These are phyloP conservation scores for Trichosporon sp. DNA, from an alignment of 1,284 basidiomycete species.

Conservation along the genomic window DNA sequence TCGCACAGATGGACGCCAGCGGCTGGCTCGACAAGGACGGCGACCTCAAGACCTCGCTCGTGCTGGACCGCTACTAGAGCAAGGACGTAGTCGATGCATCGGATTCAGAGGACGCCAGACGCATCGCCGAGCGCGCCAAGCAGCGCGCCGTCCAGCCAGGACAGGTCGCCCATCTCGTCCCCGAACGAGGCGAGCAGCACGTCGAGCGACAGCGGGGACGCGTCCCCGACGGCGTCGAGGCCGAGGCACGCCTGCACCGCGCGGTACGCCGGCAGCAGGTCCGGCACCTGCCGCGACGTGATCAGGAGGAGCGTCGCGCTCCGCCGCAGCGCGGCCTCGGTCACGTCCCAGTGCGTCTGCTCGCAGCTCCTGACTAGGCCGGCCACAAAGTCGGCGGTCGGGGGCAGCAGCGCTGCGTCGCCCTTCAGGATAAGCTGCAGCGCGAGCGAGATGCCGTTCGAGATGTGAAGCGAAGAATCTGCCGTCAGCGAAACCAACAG, in stretches of 20 bases:
- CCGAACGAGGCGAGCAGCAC: neutral
- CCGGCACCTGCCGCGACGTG: slow-evolving; percentile 19
- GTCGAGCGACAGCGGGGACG: neutral
- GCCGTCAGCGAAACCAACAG: neutral
- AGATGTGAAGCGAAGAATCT: slow-evolving; percentile 38
- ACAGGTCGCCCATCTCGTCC: neutral
- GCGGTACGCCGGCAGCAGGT: slow-evolving; percentile 15
- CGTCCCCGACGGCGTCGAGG: neutral
- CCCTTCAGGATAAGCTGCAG: slow-evolving; percentile 22
- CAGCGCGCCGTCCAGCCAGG: slow-evolving; percentile 15
- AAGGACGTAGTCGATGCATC: neutral
- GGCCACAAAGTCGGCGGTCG: neutral
- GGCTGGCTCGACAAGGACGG: slow-evolving; percentile 10
- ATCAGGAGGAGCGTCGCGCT: slow-evolving; percentile 23
- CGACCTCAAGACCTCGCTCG: slow-evolving; percentile 10
- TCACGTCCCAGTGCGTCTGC: slow-evolving; percentile 29
- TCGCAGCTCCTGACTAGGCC: neutral
- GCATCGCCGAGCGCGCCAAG: slow-evolving; percentile 5
- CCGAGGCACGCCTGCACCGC: slow-evolving; percentile 16
- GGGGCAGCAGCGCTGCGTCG: neutral
- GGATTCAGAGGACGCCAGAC: neutral
- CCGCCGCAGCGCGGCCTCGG: slow-evolving; percentile 28
- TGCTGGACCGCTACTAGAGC: slow-evolving; percentile 8
- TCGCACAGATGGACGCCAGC: neutral
- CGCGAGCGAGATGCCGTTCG: slow-evolving; percentile 28